Base-by-base conservation (phyloP, 2,329 filamentous ascomycete species). In the Penicillium sp. region DNA sequence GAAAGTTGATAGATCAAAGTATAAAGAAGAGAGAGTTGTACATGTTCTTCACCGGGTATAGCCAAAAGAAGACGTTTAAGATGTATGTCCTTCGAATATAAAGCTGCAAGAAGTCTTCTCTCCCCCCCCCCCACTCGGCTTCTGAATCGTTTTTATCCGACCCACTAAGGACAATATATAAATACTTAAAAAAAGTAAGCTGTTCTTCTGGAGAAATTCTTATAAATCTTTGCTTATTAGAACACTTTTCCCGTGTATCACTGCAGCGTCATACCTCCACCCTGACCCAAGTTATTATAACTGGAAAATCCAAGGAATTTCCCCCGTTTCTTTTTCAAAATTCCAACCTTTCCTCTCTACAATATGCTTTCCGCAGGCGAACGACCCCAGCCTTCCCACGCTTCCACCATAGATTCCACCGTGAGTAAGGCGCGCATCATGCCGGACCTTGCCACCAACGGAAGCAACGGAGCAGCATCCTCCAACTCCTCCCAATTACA, bases 341-440 rank as follows among this genome's bases (percentile, higher is more conserved):
- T 16, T 10, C 30, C 44, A 22, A 14, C 4, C 38, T 41, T 53
- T 54, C 56, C 35, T 56, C 50, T 48, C 44, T 53, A 42, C 63
- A 71, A 52, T 61, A 77, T 78, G 75, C 66, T 78, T 54, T 77
- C 73, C 44, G 68, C 74, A 55, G 73, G 75, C 55, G 69, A 74
- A 64, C 65, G 68, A 31, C 65, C 60, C 43, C 69, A 71, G 59
- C 65, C 61, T 48, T 50, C 65, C 49, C 51, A 61, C 62, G 42
- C 61, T 45, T 46, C 63, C 42, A 54, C 61, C 43, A 54, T 60
- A 58, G 60, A 69, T 55, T 40, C 63, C 14, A 43, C 67, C 30
- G 50, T 56, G 45, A 59, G 42, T 51, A 64, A 61, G 53, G 53
- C 53, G 43, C 54, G 46, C 52, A 58, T 51, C 44, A 64, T 65